Evolutionary conservation across 805 yeast genomes (phyloP).

Genomic region (Maudiozyma turicensis): DNA sequence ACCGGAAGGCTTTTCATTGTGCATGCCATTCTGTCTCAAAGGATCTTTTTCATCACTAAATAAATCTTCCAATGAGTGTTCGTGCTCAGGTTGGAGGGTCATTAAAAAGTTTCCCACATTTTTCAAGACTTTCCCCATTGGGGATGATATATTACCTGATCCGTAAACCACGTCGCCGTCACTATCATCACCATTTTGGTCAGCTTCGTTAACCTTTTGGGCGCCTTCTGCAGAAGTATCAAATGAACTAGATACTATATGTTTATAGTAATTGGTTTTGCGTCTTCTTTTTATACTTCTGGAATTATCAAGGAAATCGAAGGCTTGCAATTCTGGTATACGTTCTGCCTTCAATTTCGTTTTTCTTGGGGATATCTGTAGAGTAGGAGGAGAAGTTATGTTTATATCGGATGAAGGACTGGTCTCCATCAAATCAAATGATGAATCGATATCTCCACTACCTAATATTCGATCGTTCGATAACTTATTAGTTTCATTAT

Average conservation of each 20-base stretch:
- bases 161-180: background rate
- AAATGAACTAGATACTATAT: background rate
- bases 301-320: conserved; percentile 16
- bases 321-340: conserved; percentile 8
- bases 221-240: no score
- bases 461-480: background rate
- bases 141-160: background rate
- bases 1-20: background rate
- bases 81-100: conserved; percentile 1
- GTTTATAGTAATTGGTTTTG: conserved; percentile 8
- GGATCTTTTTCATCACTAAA: background rate
- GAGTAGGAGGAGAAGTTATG: background rate
- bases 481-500: background rate
- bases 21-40: background rate
- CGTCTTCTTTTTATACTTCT: conserved; percentile 8
- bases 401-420: background rate
- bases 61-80: conserved; percentile 1
- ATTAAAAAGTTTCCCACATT: conserved; percentile 4
- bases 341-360: background rate
- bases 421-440: background rate
- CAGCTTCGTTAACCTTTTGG: background rate
- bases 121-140: conserved; percentile 4
- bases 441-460: background rate
- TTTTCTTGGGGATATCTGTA: background rate
- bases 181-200: background rate